phyloP scores from a whole-genome alignment of 345 rosid species.

The Viola odorata region DNA sequence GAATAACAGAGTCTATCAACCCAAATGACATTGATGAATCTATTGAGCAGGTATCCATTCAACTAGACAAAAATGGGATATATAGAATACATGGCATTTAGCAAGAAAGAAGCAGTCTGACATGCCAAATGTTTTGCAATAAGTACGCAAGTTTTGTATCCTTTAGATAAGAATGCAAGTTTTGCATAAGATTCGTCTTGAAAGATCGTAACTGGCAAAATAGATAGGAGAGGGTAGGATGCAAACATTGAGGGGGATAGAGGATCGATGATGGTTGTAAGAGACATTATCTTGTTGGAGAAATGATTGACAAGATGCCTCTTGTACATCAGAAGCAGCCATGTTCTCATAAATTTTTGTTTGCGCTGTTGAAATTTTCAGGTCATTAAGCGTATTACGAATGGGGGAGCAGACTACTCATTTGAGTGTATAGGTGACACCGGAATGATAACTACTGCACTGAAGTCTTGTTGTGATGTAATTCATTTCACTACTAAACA shows the following conservation, averaged over 20 bases:
- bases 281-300: too few relatives aligned
- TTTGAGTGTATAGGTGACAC: conserved; percentile 87
- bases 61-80: neutral
- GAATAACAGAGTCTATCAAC: conserved; percentile 68
- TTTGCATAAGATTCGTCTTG: too few relatives aligned
- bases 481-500: conserved; percentile 13
- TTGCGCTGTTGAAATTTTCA: conserved; percentile 19
- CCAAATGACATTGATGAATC: conserved; percentile 64
- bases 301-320: neutral
- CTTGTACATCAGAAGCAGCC: neutral
- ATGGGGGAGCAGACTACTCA: conserved; percentile 87
- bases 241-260: too few relatives aligned
- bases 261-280: too few relatives aligned
- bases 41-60: conserved; percentile 60
- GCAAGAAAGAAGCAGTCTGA: too few relatives aligned
- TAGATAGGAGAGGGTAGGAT: too few relatives aligned
- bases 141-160: too few relatives aligned
- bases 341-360: neutral
- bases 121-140: too few relatives aligned
- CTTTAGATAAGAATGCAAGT: too few relatives aligned
- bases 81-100: too few relatives aligned
- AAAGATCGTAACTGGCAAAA: too few relatives aligned
- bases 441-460: conserved; percentile 59
- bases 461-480: conserved; percentile 87
- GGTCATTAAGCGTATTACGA: conserved; percentile 71